Evolutionary conservation across 148 eudicot species (phyloP).

Genomic region (Polygonum maritimum): DNA sequence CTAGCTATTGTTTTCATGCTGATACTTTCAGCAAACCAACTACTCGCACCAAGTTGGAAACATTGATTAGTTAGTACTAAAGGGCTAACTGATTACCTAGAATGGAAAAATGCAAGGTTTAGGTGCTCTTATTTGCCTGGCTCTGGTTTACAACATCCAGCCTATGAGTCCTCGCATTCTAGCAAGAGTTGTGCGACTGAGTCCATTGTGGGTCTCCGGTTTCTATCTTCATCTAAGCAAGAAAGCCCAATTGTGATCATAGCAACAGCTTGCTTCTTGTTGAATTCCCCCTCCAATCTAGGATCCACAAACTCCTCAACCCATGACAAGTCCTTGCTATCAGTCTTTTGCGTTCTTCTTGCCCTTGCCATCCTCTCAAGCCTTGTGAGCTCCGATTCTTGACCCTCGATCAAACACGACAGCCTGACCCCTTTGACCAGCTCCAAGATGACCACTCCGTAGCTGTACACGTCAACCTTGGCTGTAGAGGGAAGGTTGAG

Average conservation of each 20-base stretch:
- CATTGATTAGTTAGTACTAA: too few species aligned
- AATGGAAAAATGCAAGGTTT: too few species aligned
- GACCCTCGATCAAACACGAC: conserved; percentile 23
- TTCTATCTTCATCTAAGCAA: conserved; percentile 42
- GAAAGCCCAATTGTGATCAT: conserved; percentile 36
- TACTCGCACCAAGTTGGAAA: too few species aligned
- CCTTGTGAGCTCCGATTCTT: not conserved
- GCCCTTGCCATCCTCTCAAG: conserved; percentile 27
- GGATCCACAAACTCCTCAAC: conserved; percentile 31
- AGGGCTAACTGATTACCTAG: too few species aligned
- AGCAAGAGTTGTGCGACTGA: conserved; percentile 34
- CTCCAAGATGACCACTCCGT: conserved; percentile 53
- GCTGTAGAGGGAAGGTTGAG: conserved; percentile 58
- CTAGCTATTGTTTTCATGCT: too few species aligned
- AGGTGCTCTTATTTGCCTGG: too few species aligned
- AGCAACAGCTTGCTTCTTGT: conserved; percentile 29
- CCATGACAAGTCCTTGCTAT: conserved; percentile 26
- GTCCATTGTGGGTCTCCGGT: conserved; percentile 49
- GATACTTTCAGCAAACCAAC: too few species aligned
- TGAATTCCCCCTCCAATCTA: conserved; percentile 36
- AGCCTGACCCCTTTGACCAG: conserved; percentile 57
- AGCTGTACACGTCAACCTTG: conserved; percentile 57
- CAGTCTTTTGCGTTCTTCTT: conserved; percentile 10
- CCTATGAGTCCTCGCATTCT: conserved; percentile 29
- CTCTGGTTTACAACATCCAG: not conserved